Evolutionary conservation across 177 flowering plant genomes (phyloP), one percentile per base, ranked within the genome.

Genomic region (Telopea speciosissima): DNA sequence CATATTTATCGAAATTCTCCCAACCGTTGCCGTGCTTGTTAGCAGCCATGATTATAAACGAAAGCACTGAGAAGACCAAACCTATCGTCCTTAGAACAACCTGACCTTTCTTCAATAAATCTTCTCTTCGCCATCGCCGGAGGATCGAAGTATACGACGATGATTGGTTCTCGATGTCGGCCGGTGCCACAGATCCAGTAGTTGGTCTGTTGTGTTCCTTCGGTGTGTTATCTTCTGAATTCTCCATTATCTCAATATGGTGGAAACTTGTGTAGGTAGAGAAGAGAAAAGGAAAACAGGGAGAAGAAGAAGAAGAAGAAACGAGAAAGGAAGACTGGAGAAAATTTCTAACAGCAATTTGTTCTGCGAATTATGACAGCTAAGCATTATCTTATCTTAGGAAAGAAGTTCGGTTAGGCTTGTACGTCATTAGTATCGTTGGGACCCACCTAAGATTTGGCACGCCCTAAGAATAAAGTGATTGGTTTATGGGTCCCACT

Each of bases 121-220:
- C 97, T 72, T 89, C 93, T 58, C 89, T 86, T 79, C 59, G 84
- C 97, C 93, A 88, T 66, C 92, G 67, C 74, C 76, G 68, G 10
- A 87, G 19, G 9, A 94, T 87, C 61, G 74, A 80, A 45, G 83
- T 36, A 63, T 1, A 82, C 78, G 66, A 40, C 36, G 80, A 36
- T 1, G 78, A 22, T 68, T 74, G 85, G 52, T 26, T 66, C 76
- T 85, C 88, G 59, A 74, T 70, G 24, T 77, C 78, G 1, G 58
- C 62, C 54, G 77, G 67, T 0, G 83, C 69, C 0, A 76, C 69
- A 14, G 71, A 36, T 9, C 68, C 59, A 49, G 24, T 56, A 16
- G 44, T 56, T 24, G 33, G 68, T 24, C 2, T 72, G 1, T 14
- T 25, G 1, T 63, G 72, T n/a, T 40, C 42, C 8, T 66, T 65